Evolutionary conservation across 108 stramenopile species (phyloP).

Genomic region (Pseudonitzschia delicatissima): DNA sequence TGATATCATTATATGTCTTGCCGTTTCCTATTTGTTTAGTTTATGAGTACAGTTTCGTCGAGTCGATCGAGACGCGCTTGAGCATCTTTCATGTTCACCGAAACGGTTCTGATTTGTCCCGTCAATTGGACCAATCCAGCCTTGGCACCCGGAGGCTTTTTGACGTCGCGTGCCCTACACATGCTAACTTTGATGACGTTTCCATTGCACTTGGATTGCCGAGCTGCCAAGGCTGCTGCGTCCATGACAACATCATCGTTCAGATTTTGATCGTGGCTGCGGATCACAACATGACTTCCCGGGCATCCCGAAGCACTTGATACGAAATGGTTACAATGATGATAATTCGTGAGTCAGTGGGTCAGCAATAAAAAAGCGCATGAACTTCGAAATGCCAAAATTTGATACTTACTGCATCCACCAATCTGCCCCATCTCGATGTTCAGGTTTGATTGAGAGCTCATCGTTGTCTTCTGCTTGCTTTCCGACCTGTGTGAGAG

Average conservation of each 20-base stretch:
- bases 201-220: constrained; percentile 81
- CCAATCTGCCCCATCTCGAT: constrained; percentile 80
- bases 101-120: constrained; percentile 70
- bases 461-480: constrained; percentile 86
- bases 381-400: not conserved
- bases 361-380: not conserved
- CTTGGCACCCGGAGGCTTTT: constrained; percentile 87
- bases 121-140: constrained; percentile 81
- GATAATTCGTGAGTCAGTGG: not conserved
- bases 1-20: not conserved
- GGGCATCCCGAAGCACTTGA: constrained; percentile 74
- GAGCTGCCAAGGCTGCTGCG: constrained; percentile 81
- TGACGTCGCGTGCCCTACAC: constrained; percentile 78
- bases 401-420: constrained; percentile 64
- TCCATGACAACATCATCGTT: constrained; percentile 67
- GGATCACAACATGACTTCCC: constrained; percentile 86
- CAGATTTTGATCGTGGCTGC: constrained; percentile 59
- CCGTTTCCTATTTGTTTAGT: constrained; percentile 30
- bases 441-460: constrained; percentile 66
- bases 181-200: constrained; percentile 76
- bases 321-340: not conserved
- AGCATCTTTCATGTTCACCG: constrained; percentile 77
- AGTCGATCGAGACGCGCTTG: constrained; percentile 59
- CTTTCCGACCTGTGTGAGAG: constrained; percentile 64
- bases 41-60: constrained; percentile 58